phyloP scores from a whole-genome alignment of 495 filamentous ascomycete species.

The Aeminium ludgeri region DNA sequence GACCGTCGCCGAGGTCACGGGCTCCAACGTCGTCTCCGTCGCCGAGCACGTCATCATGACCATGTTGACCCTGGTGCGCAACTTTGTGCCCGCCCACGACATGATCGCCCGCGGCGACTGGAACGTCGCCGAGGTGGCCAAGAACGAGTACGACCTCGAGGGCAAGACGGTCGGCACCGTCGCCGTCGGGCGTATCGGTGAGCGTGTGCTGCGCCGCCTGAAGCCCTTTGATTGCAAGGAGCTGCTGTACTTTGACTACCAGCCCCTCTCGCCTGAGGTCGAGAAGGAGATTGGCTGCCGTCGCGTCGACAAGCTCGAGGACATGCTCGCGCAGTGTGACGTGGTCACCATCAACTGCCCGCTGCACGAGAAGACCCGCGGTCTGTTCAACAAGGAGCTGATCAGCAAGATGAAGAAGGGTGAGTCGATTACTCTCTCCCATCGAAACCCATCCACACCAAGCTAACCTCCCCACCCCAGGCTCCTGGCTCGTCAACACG shows the following conservation, averaged over 20 bases:
- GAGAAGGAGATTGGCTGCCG: slow-evolving; percentile 96
- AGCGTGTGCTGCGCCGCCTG: slow-evolving; percentile 88
- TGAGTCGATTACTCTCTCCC: slow-evolving; percentile 22
- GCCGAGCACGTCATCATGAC: slow-evolving; percentile 83
- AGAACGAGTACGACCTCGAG: slow-evolving; percentile 96
- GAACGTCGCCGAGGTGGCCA: slow-evolving; percentile 89
- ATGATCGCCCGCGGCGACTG: slow-evolving; percentile 75
- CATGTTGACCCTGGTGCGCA: slow-evolving; percentile 87
- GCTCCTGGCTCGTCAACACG: slow-evolving; percentile 94
- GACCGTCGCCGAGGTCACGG: slow-evolving; percentile 93
- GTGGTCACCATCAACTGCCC: slow-evolving; percentile 99
- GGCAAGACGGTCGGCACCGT: slow-evolving; percentile 96
- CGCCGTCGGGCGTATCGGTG: slow-evolving; percentile 90
- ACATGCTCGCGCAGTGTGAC: slow-evolving; percentile 90
- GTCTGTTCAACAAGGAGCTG: slow-evolving; percentile 98
- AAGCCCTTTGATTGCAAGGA: slow-evolving; percentile 99
- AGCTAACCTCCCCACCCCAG: slow-evolving; percentile 23
- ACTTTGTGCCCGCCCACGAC: slow-evolving; percentile 96
- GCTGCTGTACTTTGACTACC: slow-evolving; percentile 98
- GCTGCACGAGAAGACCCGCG: slow-evolving; percentile 89
- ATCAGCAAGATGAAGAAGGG: slow-evolving; percentile 99
- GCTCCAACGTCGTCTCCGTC: slow-evolving; percentile 36
- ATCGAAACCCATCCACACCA: background rate
- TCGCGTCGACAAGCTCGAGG: slow-evolving; percentile 73
- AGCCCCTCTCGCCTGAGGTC: slow-evolving; percentile 67